phyloP scores from a whole-genome alignment of 192 early-diverging fungal genomes.

The Backusella tarrabulga region DNA sequence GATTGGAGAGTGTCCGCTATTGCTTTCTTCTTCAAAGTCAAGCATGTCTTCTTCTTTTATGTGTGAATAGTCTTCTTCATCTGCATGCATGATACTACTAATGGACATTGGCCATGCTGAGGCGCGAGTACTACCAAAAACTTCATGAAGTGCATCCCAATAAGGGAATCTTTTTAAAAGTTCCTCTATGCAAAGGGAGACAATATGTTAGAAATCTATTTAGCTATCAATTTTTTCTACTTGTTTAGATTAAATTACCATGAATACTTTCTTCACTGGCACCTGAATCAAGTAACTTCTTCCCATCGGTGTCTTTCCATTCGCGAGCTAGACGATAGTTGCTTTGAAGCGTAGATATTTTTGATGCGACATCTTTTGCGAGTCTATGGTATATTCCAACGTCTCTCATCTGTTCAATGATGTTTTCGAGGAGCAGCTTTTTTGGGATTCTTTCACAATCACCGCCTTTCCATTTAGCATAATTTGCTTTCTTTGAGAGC shows the following conservation, averaged over 20 bases:
- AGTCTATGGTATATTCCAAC: slow-evolving; percentile 30
- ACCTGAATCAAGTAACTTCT: slow-evolving; percentile 22
- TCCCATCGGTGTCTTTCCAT: slow-evolving; percentile 32
- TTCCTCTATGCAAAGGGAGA: slow-evolving; percentile 14
- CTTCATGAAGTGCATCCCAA: slow-evolving; percentile 30
- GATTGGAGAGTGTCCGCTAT: neutral
- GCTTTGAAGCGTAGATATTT: slow-evolving; percentile 34
- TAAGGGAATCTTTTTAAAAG: slow-evolving; percentile 31
- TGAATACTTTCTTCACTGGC: slow-evolving; percentile 25
- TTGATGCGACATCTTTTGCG: slow-evolving; percentile 29
- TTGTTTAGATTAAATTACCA: slow-evolving; percentile 20
- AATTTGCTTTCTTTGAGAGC: slow-evolving; percentile 30
- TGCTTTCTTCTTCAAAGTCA: slow-evolving; percentile 8
- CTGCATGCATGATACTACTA: slow-evolving; percentile 32
- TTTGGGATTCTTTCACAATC: slow-evolving; percentile 32
- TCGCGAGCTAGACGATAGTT: slow-evolving; percentile 34
- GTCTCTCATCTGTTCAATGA: slow-evolving; percentile 31
- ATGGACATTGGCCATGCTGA: slow-evolving; percentile 32
- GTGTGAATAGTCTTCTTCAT: slow-evolving; percentile 5
- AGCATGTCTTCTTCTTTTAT: slow-evolving; percentile 8
- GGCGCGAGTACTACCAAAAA: slow-evolving; percentile 21
- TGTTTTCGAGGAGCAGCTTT: slow-evolving; percentile 23
- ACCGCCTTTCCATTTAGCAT: slow-evolving; percentile 31
- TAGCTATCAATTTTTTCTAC: neutral
- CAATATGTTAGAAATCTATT: neutral